Evolutionary conservation across 352 stramenopile species (phyloP).

Genomic region (Saprolegnia parasitica): DNA sequence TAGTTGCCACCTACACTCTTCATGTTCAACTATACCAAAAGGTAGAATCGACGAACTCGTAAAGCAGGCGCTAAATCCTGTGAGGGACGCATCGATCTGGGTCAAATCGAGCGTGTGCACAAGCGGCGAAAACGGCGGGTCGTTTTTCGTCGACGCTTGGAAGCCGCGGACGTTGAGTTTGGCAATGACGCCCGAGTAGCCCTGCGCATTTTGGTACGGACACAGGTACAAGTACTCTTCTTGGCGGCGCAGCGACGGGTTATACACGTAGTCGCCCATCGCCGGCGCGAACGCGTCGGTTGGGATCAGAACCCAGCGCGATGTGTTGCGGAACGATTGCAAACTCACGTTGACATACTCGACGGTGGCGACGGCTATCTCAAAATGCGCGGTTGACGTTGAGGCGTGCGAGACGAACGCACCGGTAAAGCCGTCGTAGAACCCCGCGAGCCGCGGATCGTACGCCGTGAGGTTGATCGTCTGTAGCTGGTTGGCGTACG

Average conservation of each 20-base stretch:
- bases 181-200: constrained; percentile 48
- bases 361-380: constrained; percentile 12
- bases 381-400: background rate
- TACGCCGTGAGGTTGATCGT: constrained; percentile 55
- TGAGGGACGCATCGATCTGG: constrained; percentile 38
- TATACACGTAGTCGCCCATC: constrained; percentile 1
- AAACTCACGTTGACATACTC: constrained; percentile 26
- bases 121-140: constrained; percentile 33
- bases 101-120: constrained; percentile 57
- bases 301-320: constrained; percentile 8
- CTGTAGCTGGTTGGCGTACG: constrained; percentile 52
- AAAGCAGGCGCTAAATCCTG: constrained; percentile 56
- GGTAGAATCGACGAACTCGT: constrained; percentile 24
- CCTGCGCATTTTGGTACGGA: constrained; percentile 56
- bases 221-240: constrained; percentile 68
- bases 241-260: constrained; percentile 20
- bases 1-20: constrained; percentile 38
- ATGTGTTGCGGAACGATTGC: constrained; percentile 12
- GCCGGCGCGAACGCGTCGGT: background rate
- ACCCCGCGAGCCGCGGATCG: constrained; percentile 47
- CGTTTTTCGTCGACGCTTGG: constrained; percentile 23
- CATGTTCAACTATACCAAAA: background rate
- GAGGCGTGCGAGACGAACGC: constrained; percentile 20
- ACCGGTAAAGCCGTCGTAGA: constrained; percentile 61
- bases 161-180: constrained; percentile 42